Base-by-base conservation (phyloP, 768 basidiomycete species). In the Leccinum longicurvipes region DNA sequence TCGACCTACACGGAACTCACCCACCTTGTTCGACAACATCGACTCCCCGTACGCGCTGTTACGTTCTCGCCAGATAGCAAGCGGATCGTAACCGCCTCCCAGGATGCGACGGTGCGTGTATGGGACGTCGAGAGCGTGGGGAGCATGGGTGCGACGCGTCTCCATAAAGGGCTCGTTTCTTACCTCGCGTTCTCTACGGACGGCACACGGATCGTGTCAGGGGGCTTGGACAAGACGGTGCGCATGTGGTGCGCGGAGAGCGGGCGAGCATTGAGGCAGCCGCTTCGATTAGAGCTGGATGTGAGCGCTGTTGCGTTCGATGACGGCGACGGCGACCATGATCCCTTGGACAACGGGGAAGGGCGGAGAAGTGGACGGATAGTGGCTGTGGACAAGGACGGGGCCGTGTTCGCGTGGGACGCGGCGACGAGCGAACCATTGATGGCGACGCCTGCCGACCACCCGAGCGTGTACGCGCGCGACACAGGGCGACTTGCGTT, bases 41-140 rank as follows among this genome's bases (percentile, higher is more conserved):
- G 61, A 41, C 45, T 67, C 11, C 53, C 63, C 9, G 51, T 71
- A 3, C 67, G 63, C n/a, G 52, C 54, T 9, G 67, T 72, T 47
- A 11, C 55, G 14, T 72, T 74, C 46, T 63, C 71, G 8, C 60
- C 44, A 14, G 63, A 72, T 28, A 67, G 71, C 1, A 56, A 58
- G 50, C 63, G 62, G 14, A 55, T 72, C 19, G 58, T 72, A 32
- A 73, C 72, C 10, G 63, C 65, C 1, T 65, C 63, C 1, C 31
- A 54, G 1, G 71, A 72, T 14, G 41, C 52, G 41, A 67, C 58
- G 5, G 62, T 73, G 28, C 71, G 69, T 31, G 59, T 72, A 4
- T 73, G 71, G 71, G 68, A 73, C 49, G 46, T 63, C 1, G 63
- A 67, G 46, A 66, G 69, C 11, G 63, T 57, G 4, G 68, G 67